Conservation (phyloP, 78 protist genomes). For the Dictyostelium citrinum region DNA sequence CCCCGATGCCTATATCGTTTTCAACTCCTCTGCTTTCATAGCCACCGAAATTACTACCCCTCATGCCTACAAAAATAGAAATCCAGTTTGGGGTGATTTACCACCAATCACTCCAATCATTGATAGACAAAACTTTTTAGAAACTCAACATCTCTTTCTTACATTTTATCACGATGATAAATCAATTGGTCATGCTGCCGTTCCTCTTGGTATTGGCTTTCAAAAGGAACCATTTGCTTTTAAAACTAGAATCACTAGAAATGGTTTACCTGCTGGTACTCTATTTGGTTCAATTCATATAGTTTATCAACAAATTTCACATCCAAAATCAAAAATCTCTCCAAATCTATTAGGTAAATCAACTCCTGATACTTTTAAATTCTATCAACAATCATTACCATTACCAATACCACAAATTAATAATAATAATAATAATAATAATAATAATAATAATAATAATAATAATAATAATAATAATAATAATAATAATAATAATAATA, state of each 20-base stretch:
- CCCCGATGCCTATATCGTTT: slow-evolving; percentile 38
- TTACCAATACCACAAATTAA: background rate
- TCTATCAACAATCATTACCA: background rate
- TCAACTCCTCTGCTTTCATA: slow-evolving; percentile 2
- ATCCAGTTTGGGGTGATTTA: slow-evolving; percentile 50
- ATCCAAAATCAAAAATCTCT: background rate
- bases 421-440: no score
- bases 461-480: no score
- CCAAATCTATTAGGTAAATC: background rate
- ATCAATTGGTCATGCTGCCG: slow-evolving; percentile 35
- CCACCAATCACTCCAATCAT: slow-evolving; percentile 50
- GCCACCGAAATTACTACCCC: slow-evolving; percentile 6
- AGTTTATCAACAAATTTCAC: background rate
- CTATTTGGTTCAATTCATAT: slow-evolving; percentile 53
- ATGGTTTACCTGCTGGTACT: slow-evolving; percentile 44
- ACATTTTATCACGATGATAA: slow-evolving; percentile 25
- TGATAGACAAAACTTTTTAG: slow-evolving; percentile 2
- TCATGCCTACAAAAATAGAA: background rate
- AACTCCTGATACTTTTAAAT: background rate
- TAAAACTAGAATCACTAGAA: slow-evolving; percentile 46
- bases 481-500: no score
- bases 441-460: no score
- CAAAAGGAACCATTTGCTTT: slow-evolving; percentile 19
- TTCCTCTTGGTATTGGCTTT: slow-evolving; percentile 40
- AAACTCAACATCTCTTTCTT: slow-evolving; percentile 48